These are phyloP conservation scores for Picea abies DNA, from an alignment of 83 land plant genomes.

Conservation along the genomic window DNA sequence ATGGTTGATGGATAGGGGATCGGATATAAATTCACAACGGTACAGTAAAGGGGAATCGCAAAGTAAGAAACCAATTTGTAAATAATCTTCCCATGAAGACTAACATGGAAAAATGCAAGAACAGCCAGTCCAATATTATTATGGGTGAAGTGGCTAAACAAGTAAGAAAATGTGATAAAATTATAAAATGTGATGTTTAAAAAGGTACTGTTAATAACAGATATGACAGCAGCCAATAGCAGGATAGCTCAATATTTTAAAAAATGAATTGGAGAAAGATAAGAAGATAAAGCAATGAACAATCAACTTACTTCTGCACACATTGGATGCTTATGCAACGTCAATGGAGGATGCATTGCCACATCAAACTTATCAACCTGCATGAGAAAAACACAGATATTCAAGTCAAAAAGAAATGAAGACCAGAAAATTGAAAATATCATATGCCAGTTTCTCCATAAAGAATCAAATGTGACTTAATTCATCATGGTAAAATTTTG, in stretches of 20 bases:
- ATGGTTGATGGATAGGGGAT: background rate
- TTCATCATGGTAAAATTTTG: no score
- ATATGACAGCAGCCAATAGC: no score
- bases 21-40: background rate
- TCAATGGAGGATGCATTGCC: slow-evolving; percentile 15
- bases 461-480: no score
- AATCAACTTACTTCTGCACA: slow-evolving; percentile 13
- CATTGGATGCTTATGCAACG: slow-evolving; percentile 16
- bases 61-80: background rate
- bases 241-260: no score
- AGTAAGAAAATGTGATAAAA: no score
- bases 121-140: no score
- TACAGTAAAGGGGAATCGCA: background rate
- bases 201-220: no score
- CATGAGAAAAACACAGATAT: slow-evolving; percentile 1
- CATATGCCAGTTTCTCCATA: no score
- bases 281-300: background rate
- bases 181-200: no score
- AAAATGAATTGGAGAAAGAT: background rate
- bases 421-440: no score
- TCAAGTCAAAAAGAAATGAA: background rate
- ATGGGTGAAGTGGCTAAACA: no score
- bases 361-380: slow-evolving; percentile 11
- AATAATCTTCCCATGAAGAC: background rate
- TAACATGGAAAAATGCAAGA: background rate